phyloP scores from a whole-genome alignment of 2,329 filamentous ascomycete species.

The Pleurostoma richardsiae region DNA sequence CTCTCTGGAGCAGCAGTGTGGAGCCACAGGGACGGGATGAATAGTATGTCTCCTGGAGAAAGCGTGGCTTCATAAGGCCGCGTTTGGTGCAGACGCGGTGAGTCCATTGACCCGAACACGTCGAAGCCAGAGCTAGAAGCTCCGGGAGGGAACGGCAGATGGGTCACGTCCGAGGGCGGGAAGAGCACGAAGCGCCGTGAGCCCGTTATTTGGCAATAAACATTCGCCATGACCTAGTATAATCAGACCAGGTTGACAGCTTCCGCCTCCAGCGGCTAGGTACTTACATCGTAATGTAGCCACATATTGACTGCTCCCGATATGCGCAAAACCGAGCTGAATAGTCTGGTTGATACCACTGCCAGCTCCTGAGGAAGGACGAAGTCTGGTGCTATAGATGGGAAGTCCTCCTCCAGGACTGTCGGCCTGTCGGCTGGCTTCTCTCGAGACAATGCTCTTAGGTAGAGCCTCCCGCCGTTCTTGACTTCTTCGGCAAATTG shows the following conservation, averaged over 20 bases:
- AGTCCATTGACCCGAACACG: conserved; percentile 52
- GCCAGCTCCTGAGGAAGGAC: conserved; percentile 56
- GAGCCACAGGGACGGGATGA: conserved; percentile 78
- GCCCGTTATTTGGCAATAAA: conserved; percentile 75
- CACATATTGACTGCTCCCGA: conserved; percentile 81
- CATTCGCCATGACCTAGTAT: conserved; percentile 73
- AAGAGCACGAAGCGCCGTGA: conserved; percentile 72
- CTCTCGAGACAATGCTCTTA: conserved; percentile 69
- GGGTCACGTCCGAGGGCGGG: conserved; percentile 67
- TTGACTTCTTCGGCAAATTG: conserved; percentile 59
- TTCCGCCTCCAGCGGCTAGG: neutral
- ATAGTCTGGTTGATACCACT: conserved; percentile 55
- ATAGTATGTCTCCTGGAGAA: conserved; percentile 69
- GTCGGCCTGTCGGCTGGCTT: conserved; percentile 66
- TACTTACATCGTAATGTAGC: conserved; percentile 76
- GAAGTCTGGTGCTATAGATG: conserved; percentile 65
- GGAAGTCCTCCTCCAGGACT: conserved; percentile 67
- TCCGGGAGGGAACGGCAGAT: conserved; percentile 68
- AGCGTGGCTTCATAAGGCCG: conserved; percentile 65
- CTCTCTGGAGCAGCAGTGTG: conserved; percentile 64
- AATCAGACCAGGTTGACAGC: conserved; percentile 3
- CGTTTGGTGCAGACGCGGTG: conserved; percentile 35
- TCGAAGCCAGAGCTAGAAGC: conserved; percentile 76
- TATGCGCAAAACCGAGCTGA: conserved; percentile 76
- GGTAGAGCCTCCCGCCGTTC: conserved; percentile 61